Percentiles rank a stretch among this genome's conserved stretches.
Conservation (phyloP, 2,329 filamentous ascomycete species). For the Penicillium palitans region DNA sequence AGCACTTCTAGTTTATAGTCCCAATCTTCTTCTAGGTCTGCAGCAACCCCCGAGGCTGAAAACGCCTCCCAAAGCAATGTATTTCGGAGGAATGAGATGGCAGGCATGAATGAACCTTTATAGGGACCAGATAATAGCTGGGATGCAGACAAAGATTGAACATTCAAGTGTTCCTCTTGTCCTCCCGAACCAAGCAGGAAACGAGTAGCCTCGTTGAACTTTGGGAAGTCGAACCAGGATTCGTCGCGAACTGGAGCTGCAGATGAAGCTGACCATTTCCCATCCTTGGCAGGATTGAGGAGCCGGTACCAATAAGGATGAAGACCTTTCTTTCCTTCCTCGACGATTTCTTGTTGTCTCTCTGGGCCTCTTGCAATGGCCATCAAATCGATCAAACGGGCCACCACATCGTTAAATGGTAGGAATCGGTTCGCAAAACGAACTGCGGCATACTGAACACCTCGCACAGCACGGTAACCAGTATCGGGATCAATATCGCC, state of each 20-base stretch:
- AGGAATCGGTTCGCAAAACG: constrained; percentile 90
- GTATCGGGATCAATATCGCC: constrained; percentile 42
- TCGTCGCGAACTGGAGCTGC: constrained; percentile 55
- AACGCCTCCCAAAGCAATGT: constrained; percentile 62
- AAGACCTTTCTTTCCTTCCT: constrained; percentile 86
- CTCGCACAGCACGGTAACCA: constrained; percentile 58
- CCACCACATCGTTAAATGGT: constrained; percentile 73
- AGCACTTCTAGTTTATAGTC: constrained; percentile 73
- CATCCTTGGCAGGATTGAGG: constrained; percentile 54
- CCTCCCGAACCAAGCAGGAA: constrained; percentile 33
- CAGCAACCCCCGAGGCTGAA: constrained; percentile 42
- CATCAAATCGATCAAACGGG: constrained; percentile 84
- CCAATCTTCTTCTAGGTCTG: constrained; percentile 76
- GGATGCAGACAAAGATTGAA: constrained; percentile 38
- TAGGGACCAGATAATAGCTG: constrained; percentile 32
- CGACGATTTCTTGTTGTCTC: constrained; percentile 78
- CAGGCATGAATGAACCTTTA: constrained; percentile 62
- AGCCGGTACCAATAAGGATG: constrained; percentile 74
- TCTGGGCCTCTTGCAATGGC: constrained; percentile 64
- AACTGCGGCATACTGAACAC: constrained; percentile 76
- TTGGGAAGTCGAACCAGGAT: constrained; percentile 43
- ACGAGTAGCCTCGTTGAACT: constrained; percentile 37
- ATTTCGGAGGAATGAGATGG: constrained; percentile 67
- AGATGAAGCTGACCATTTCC: constrained; percentile 47
- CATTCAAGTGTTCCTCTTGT: constrained; percentile 26